phyloP scores from a whole-genome alignment of 441 rosid genomes.

The Brassica balearica region DNA sequence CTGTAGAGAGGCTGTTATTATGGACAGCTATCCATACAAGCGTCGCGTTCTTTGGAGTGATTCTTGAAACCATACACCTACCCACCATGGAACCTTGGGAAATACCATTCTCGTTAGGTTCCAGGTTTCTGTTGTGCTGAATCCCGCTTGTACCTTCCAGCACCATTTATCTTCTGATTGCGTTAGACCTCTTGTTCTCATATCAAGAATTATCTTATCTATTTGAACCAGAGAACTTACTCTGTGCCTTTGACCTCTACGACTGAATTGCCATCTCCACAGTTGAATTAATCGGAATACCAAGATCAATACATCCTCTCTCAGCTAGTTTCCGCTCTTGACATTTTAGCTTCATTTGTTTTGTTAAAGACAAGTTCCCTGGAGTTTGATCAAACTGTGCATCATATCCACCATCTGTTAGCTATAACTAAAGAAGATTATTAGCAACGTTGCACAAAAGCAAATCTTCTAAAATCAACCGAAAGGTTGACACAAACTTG shows the following conservation, averaged over 20 bases:
- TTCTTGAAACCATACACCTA: neutral
- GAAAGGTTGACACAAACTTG: constrained; percentile 50
- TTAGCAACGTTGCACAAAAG: constrained; percentile 23
- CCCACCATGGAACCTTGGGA: neutral
- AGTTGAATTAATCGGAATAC: too few species aligned
- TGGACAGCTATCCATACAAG: too few species aligned
- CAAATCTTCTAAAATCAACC: neutral
- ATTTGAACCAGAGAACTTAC: neutral
- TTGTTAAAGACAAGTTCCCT: constrained; percentile 74
- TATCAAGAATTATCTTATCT: neutral
- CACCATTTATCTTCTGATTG: neutral
- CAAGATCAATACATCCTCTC: too few species aligned
- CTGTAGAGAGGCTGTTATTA: too few species aligned
- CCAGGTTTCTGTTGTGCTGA: neutral
- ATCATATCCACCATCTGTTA: constrained; percentile 53
- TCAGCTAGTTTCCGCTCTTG: constrained; percentile 68
- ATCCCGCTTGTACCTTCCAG: neutral
- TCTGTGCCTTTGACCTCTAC: neutral
- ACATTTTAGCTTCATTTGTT: constrained; percentile 86
- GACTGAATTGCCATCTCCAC: neutral
- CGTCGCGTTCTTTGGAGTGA: neutral
- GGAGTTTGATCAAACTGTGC: constrained; percentile 53
- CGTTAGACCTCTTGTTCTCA: neutral
- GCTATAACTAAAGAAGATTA: constrained; percentile 24
- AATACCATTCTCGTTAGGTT: neutral